phyloP scores from a whole-genome alignment of 176 grass and related monocot species.

The Neostapfia colusana region DNA sequence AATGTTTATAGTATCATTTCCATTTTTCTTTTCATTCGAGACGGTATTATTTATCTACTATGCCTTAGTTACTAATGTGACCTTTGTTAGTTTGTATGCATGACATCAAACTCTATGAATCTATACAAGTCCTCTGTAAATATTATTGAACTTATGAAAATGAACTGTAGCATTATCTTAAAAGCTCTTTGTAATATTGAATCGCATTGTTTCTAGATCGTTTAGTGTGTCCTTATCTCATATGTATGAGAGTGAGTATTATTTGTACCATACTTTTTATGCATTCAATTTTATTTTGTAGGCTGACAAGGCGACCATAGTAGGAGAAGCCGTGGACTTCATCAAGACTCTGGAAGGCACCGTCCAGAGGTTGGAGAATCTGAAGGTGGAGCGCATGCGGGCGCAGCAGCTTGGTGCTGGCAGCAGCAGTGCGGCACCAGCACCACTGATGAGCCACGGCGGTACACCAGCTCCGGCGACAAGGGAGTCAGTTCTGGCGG shows the following conservation, averaged over 20 bases:
- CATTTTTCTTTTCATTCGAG: background rate
- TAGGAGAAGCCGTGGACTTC: conserved; percentile 58
- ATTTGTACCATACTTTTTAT: background rate
- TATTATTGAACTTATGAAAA: background rate
- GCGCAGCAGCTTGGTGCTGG: background rate
- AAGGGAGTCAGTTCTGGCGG: conserved; percentile 41
- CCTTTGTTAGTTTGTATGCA: no score
- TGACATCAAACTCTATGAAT: no score
- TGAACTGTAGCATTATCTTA: background rate
- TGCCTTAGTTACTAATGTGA: no score
- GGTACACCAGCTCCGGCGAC: background rate
- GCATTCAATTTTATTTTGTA: conserved; percentile 3
- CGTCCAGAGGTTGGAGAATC: conserved; percentile 42
- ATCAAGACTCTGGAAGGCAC: conserved; percentile 51
- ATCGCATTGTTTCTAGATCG: no score
- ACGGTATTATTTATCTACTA: background rate
- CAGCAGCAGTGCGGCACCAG: background rate
- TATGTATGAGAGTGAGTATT: background rate
- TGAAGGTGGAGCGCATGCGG: conserved; percentile 46
- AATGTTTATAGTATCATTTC: background rate
- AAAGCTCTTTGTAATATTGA: no score
- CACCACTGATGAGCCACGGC: no score
- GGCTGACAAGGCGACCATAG: conserved; percentile 62
- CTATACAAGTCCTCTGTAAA: background rate
- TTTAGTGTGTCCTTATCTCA: background rate